These are phyloP conservation scores for Nannochloris sp. DNA, from an alignment of 139 green algal species.

Conservation along the genomic window DNA sequence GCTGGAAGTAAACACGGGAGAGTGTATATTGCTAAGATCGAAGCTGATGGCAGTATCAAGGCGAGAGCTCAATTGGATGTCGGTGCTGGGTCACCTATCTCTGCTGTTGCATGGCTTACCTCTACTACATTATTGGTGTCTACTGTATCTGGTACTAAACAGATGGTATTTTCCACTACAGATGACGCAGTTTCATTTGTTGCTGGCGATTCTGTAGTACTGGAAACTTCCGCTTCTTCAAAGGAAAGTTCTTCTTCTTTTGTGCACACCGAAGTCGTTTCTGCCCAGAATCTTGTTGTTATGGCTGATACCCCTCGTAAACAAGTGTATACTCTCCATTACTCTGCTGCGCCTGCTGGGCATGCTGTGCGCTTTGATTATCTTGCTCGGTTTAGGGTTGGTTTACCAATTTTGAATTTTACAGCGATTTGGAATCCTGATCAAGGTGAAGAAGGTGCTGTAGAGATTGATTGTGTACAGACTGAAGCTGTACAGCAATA, in stretches of 20 bases:
- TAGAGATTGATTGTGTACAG: slow-evolving; percentile 63
- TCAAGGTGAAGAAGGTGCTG: slow-evolving; percentile 3
- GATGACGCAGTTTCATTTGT: not conserved
- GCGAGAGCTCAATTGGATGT: not conserved
- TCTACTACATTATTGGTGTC: not conserved
- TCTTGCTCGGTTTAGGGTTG: slow-evolving; percentile 55
- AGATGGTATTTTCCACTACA: slow-evolving; percentile 1
- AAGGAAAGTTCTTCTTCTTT: slow-evolving; percentile 17
- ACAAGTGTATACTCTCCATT: slow-evolving; percentile 62
- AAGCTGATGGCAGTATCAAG: not conserved
- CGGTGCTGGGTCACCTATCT: not conserved
- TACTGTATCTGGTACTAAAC: not conserved
- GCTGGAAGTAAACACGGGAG: slow-evolving; percentile 2
- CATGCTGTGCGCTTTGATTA: slow-evolving; percentile 49
- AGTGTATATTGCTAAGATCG: slow-evolving; percentile 1
- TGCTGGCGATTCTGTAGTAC: not conserved
- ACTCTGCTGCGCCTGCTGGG: not conserved
- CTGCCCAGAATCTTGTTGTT: slow-evolving; percentile 43
- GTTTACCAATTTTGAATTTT: slow-evolving; percentile 71
- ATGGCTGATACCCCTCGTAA: slow-evolving; percentile 66
- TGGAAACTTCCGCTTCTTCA: not conserved
- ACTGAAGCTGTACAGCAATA: slow-evolving; percentile 83
- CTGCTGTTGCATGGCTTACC: not conserved
- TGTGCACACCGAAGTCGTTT: slow-evolving; percentile 44
- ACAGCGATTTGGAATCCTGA: slow-evolving; percentile 24